A percentile compares a stretch with the other conserved stretches of the same genome.
These are phyloP conservation scores for Luffa aegyptiaca DNA, from an alignment of 306 rosid genomes.

Conservation along the genomic window DNA sequence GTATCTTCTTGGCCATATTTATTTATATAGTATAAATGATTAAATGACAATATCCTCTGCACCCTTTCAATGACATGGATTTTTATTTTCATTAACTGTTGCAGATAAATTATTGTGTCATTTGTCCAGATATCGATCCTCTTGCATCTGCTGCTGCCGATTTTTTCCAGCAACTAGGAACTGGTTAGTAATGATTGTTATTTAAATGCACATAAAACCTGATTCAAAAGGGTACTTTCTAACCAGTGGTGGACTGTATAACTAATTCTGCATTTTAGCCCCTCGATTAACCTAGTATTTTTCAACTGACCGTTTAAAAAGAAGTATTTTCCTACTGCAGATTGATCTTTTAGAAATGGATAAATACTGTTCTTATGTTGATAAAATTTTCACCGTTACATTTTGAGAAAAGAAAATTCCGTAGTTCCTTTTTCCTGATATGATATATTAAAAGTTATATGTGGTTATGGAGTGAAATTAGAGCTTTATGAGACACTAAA, in stretches of 20 bases:
- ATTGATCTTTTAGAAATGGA: neutral
- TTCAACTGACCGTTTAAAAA: neutral
- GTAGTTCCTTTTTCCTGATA: neutral
- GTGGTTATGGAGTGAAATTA: neutral
- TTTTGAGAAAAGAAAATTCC: neutral
- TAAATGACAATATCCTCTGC: neutral
- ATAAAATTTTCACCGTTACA: neutral
- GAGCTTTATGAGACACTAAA: neutral
- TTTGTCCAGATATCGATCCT: constrained; percentile 97
- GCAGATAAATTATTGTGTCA: constrained; percentile 72
- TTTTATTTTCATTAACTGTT: constrained; percentile 23
- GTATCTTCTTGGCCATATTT: constrained; percentile 5
- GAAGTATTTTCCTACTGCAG: neutral
- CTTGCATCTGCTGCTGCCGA: constrained; percentile 87
- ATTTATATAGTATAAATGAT: neutral
- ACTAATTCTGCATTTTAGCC: constrained; percentile 8
- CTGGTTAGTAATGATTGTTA: constrained; percentile 46
- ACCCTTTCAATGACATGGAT: constrained; percentile 4
- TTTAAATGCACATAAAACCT: constrained; percentile 6
- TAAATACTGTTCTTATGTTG: neutral
- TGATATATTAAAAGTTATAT: neutral
- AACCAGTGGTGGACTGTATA: neutral
- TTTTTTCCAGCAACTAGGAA: constrained; percentile 95
- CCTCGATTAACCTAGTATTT: neutral
- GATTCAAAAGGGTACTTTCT: neutral